Base-by-base conservation (phyloP, 805 yeast species). In the Kuraishia cidri region DNA sequence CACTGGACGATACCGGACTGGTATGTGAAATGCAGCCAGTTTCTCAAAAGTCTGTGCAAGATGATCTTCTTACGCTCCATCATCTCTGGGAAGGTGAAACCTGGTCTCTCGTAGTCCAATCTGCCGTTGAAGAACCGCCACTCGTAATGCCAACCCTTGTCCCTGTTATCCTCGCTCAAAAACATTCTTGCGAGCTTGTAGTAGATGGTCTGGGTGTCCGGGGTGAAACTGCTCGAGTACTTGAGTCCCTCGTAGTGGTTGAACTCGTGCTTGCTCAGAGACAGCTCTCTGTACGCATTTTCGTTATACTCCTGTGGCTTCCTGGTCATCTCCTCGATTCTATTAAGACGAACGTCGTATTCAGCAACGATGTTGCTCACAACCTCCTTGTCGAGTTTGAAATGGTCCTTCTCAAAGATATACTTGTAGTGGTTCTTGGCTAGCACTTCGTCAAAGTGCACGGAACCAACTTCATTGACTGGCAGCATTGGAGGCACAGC, bases 21-120 rank as follows among this genome's bases (percentile, higher is more conserved):
- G 12, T 56, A 46, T 20, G 73, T 51, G 44, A 75, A 71, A 26
- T 64, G 56, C 14, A 75, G 58, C 75, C 80, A 78, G 3, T 75
- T 62, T 35, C 75, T 57, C 4, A 67, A 42, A 24, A 75, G 40
- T 30, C 69, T 62, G 44, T 75, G 79, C 16, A 74, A 45, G 3
- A 60, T 54, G 10, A 62, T 55, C 33, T 31, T 31, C 28, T 24
- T 19, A 16, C 33, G 33, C 24, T 31, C 28, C n/a, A 14, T 15
- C 24, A 47, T 56, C 48, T 31, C 29, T 17, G 22, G 26, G 18
- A 12, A 15, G 5, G 44, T 38, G 14, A 4, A 31, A 9, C 29
- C 28, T 37, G 13, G 48, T 42, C 29, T 32, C 27, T 22, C 32
- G 46, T 29, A 56, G 54, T 29, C 21, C 38, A 56, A 49, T 11